phyloP scores from a whole-genome alignment of 139 green algal genomes.

The Pseudopediastrum boryanum region DNA sequence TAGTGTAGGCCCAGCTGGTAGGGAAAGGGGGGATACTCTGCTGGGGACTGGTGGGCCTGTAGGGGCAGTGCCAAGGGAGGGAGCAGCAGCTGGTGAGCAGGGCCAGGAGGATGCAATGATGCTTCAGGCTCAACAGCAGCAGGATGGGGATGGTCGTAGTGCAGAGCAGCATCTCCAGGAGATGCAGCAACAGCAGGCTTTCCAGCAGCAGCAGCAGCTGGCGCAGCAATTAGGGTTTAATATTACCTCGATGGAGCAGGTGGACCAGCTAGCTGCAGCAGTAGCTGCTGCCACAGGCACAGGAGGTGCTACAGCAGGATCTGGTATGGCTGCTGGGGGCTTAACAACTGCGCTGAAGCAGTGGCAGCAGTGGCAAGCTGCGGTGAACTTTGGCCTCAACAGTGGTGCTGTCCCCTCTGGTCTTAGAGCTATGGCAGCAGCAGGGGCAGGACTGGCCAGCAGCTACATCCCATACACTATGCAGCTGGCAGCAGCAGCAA shows the following conservation, averaged over 20 bases:
- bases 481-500: conserved; percentile 36
- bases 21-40: too few species aligned
- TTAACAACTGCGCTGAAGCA: conserved; percentile 2
- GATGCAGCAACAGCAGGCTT: too few species aligned
- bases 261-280: neutral
- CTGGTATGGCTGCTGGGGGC: neutral
- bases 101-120: too few species aligned
- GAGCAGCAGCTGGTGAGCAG: too few species aligned
- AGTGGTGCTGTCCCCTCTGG: conserved; percentile 5
- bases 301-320: neutral
- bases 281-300: neutral
- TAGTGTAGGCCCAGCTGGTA: too few species aligned
- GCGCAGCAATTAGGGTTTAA: too few species aligned
- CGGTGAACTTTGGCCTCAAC: conserved; percentile 16
- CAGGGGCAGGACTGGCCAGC: conserved; percentile 13
- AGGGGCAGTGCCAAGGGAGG: too few species aligned
- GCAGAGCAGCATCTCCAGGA: too few species aligned
- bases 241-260: conserved; percentile 16
- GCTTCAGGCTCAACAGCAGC: too few species aligned
- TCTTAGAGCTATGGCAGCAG: conserved; percentile 9
- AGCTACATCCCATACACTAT: conserved; percentile 30
- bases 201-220: conserved; percentile 13
- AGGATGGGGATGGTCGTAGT: too few species aligned
- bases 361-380: conserved; percentile 27
- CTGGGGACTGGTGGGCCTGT: too few species aligned